phyloP scores from a whole-genome alignment of 805 yeast species.

The Peterozyma xylosa region DNA sequence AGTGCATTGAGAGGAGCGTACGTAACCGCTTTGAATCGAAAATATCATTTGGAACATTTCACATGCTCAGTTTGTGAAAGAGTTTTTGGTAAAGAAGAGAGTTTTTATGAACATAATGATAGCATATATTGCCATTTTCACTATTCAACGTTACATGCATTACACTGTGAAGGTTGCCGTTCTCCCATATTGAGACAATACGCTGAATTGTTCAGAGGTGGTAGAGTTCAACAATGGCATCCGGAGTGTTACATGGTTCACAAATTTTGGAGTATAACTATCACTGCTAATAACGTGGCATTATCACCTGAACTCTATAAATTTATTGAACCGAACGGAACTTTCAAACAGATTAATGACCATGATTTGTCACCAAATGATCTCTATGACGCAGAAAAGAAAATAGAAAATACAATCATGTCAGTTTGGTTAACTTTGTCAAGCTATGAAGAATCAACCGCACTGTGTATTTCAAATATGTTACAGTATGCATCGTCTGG shows the following conservation, averaged over 20 bases:
- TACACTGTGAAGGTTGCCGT: conserved; percentile 88
- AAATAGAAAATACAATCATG: conserved; percentile 49
- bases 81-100: conserved; percentile 85
- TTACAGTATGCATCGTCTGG: conserved; percentile 74
- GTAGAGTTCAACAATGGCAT: conserved; percentile 94
- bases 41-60: conserved; percentile 93
- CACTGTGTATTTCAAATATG: conserved; percentile 87
- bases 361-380: conserved; percentile 35
- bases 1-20: conserved; percentile 86
- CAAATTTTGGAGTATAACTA: conserved; percentile 89
- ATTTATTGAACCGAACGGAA: conserved; percentile 7
- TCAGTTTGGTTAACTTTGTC: conserved; percentile 82
- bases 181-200: conserved; percentile 90
- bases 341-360: conserved; percentile 13
- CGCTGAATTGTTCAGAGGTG: conserved; percentile 87
- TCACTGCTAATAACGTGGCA: conserved; percentile 56
- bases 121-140: conserved; percentile 87
- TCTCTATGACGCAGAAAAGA: conserved; percentile 50
- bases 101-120: conserved; percentile 82
- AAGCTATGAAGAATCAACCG: conserved; percentile 85
- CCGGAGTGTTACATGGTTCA: conserved; percentile 98
- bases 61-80: conserved; percentile 82
- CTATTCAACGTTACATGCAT: conserved; percentile 79
- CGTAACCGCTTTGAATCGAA: conserved; percentile 85
- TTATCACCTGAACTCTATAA: conserved; percentile 16